These are phyloP conservation scores for Lachnellula arida DNA, from an alignment of 2,329 filamentous ascomycete species.

Conservation along the genomic window DNA sequence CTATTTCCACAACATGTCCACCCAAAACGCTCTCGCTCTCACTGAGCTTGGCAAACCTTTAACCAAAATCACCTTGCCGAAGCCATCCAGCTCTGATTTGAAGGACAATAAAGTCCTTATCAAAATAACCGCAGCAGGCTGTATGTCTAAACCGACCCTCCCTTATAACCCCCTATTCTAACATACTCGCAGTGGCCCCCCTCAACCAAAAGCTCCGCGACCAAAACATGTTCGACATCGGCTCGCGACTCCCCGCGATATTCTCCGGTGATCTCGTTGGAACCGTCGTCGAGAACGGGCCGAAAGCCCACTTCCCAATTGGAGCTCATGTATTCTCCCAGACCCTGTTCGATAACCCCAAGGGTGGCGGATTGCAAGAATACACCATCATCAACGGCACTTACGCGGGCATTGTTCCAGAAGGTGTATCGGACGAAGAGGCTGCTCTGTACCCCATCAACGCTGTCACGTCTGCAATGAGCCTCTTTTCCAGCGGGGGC, in stretches of 20 bases:
- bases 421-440: not conserved
- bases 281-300: not conserved
- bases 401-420: not conserved
- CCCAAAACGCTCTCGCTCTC: not conserved
- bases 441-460: not conserved
- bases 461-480: not conserved
- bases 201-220: not conserved
- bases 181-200: not conserved
- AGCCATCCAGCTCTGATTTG: not conserved
- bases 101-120: not conserved
- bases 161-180: not conserved
- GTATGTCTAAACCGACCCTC: not conserved
- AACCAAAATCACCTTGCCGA: not conserved
- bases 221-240: not conserved
- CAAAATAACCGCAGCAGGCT: not conserved
- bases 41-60: not conserved
- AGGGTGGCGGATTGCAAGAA: not conserved
- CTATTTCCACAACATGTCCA: not conserved
- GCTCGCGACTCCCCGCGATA: not conserved
- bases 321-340: not conserved
- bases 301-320: not conserved
- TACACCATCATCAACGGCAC: not conserved
- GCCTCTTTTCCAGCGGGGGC: not conserved
- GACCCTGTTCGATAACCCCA: not conserved
- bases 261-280: not conserved